These are phyloP conservation scores for Silene latifolia DNA, from an alignment of 148 eudicot genomes.

Conservation along the genomic window DNA sequence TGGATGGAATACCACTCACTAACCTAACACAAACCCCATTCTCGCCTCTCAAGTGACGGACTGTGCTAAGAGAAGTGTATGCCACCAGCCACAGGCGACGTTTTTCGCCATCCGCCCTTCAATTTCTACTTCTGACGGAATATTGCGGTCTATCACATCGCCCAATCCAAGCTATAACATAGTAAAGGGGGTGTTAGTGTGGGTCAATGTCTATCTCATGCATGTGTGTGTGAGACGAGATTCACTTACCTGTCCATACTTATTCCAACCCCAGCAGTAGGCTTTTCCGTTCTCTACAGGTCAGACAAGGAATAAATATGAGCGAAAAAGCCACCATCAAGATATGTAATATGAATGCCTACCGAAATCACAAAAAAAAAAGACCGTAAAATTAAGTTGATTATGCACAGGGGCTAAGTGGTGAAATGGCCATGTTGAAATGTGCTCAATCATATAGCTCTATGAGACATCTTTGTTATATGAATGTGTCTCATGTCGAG, in stretches of 20 bases:
- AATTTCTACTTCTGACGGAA: constrained; percentile 68
- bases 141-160: constrained; percentile 82
- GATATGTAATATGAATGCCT: too few species aligned
- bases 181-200: not conserved
- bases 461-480: too few species aligned
- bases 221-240: not conserved
- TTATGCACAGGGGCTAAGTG: too few species aligned
- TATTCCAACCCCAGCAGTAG: constrained; percentile 99
- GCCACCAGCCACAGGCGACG: constrained; percentile 99
- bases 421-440: too few species aligned
- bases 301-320: constrained; percentile 7
- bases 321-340: not conserved
- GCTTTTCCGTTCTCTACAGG: constrained; percentile 66
- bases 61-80: constrained; percentile 81
- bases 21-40: constrained; percentile 59
- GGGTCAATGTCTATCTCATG: not conserved
- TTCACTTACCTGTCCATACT: constrained; percentile 85
- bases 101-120: constrained; percentile 64
- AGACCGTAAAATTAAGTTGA: too few species aligned
- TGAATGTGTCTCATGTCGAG: too few species aligned
- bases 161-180: constrained; percentile 80
- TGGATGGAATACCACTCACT: constrained; percentile 23
- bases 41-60: constrained; percentile 44
- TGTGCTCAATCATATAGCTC: too few species aligned
- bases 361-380: too few species aligned